phyloP scores from a whole-genome alignment of 495 filamentous ascomycete genomes.

The Lasiosphaeris hirsuta region DNA sequence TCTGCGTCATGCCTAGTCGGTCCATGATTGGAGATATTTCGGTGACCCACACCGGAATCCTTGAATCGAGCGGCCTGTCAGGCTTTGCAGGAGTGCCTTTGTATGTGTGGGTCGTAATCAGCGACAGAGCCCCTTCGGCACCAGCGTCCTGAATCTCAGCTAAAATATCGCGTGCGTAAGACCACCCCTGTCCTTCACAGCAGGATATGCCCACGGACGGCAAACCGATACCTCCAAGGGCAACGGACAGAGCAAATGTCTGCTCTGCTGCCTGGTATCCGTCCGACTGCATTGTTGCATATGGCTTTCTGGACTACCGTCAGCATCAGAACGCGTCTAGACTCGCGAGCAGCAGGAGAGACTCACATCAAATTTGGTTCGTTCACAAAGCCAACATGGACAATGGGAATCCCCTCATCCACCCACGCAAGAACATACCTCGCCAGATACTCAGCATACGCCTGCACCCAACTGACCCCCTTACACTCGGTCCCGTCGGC shows the following conservation, averaged over 20 bases:
- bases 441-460: slow-evolving; percentile 55
- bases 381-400: slow-evolving; percentile 54
- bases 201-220: slow-evolving; percentile 42
- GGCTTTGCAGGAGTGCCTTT: slow-evolving; percentile 35
- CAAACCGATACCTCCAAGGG: slow-evolving; percentile 38
- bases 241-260: slow-evolving; percentile 38
- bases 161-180: slow-evolving; percentile 36
- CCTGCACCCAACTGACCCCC: slow-evolving; percentile 51
- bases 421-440: slow-evolving; percentile 52
- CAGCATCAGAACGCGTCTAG: no score
- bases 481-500: slow-evolving; percentile 37
- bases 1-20: slow-evolving; percentile 30
- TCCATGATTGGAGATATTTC: slow-evolving; percentile 24
- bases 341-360: background rate
- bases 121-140: slow-evolving; percentile 33
- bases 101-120: slow-evolving; percentile 52
- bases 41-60: slow-evolving; percentile 21
- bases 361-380: slow-evolving; percentile 50
- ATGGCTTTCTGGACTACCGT: slow-evolving; percentile 25
- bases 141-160: slow-evolving; percentile 41
- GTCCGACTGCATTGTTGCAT: slow-evolving; percentile 47
- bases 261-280: slow-evolving; percentile 49
- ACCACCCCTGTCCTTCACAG: slow-evolving; percentile 53
- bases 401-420: slow-evolving; percentile 42
- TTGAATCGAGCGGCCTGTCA: slow-evolving; percentile 17